phyloP scores from a whole-genome alignment of 2,329 filamentous ascomycete genomes.

The Aschersonia sp. region DNA sequence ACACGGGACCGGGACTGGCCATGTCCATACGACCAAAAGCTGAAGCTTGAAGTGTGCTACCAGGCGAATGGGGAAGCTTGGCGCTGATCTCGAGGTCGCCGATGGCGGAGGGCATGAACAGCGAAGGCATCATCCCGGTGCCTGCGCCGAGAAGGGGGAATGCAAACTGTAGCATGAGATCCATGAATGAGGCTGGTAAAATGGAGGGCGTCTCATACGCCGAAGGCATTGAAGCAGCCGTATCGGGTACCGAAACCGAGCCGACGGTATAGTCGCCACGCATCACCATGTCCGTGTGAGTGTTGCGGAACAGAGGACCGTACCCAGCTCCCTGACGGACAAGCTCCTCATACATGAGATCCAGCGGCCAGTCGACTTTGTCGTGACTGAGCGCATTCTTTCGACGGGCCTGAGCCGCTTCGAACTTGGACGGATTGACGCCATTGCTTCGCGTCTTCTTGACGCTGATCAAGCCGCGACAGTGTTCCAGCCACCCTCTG shows the following conservation, averaged over 20 bases:
- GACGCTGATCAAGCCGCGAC: constrained; percentile 35
- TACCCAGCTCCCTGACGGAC: constrained; percentile 11
- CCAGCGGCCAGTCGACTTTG: constrained; percentile 5
- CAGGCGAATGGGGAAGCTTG: constrained; percentile 10
- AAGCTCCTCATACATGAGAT: constrained; percentile 13
- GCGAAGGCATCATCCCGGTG: constrained; percentile 11
- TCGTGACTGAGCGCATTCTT: neutral
- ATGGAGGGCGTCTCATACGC: constrained; percentile 25
- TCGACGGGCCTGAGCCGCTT: constrained; percentile 5
- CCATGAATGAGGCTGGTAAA: constrained; percentile 31
- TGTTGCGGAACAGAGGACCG: constrained; percentile 9
- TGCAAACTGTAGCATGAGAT: constrained; percentile 26
- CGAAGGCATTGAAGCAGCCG: constrained; percentile 28
- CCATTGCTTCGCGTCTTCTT: constrained; percentile 7
- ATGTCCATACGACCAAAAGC: constrained; percentile 13
- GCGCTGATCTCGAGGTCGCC: constrained; percentile 15
- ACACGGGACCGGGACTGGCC: constrained; percentile 13
- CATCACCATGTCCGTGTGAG: constrained; percentile 4
- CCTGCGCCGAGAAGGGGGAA: constrained; percentile 23
- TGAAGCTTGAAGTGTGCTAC: constrained; percentile 14
- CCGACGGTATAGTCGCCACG: constrained; percentile 8
- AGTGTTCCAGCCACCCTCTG: constrained; percentile 44
- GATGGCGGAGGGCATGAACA: constrained; percentile 22
- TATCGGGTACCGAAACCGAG: constrained; percentile 26
- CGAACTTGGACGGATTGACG: constrained; percentile 3